Percentiles rank a stretch among this genome's conserved stretches.
Evolutionary conservation across 2,329 filamentous ascomycete genomes (phyloP).

Genomic region (Truncatella angustata): DNA sequence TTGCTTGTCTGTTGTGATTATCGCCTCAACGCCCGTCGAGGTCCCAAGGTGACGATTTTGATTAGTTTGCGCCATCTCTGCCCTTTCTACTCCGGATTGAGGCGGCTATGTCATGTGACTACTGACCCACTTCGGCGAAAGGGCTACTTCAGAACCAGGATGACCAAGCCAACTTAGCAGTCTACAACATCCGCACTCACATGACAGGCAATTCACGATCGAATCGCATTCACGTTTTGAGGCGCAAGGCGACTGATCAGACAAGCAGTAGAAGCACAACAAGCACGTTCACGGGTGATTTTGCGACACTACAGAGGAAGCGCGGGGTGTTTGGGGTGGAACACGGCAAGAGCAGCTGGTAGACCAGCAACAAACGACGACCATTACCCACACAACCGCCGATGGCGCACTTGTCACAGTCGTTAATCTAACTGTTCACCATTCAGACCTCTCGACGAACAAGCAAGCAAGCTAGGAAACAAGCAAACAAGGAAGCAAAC

Average conservation of each 20-base stretch:
- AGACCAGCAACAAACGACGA: not conserved
- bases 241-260: not conserved
- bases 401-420: not conserved
- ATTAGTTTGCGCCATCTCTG: no score
- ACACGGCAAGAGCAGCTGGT: not conserved
- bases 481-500: no score
- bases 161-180: conserved; percentile 11
- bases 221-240: not conserved
- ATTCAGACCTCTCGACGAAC: not conserved
- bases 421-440: not conserved
- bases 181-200: conserved; percentile 7
- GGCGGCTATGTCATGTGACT: conserved; percentile 1
- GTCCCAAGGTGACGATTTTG: no score
- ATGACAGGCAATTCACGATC: not conserved
- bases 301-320: not conserved
- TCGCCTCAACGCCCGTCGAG: no score
- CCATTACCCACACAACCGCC: not conserved
- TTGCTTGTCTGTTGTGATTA: not conserved
- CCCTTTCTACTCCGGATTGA: no score
- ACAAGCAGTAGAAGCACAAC: not conserved
- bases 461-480: not conserved
- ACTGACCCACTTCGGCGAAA: not conserved
- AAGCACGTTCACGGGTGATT: not conserved
- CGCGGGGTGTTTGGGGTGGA: not conserved
- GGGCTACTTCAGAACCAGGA: conserved; percentile 8